phyloP scores from a whole-genome alignment of 2,329 filamentous ascomycete species.

The Aspergillus pseudoterreus region DNA sequence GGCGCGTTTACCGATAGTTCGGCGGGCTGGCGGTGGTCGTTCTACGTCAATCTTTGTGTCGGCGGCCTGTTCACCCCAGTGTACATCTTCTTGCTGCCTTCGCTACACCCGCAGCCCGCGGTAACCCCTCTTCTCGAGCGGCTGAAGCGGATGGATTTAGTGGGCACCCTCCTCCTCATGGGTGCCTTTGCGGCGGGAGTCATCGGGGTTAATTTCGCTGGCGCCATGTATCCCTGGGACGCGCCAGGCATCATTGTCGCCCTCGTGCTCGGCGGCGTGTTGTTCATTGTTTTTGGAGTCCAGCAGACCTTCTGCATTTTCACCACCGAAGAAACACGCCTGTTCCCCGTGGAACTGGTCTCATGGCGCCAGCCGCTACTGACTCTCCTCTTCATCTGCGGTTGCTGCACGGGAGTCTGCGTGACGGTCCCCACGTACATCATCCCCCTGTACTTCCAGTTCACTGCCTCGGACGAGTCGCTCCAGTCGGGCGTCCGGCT shows the following conservation, averaged over 20 bases:
- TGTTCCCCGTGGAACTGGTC: conserved; percentile 51
- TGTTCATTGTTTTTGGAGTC: conserved; percentile 43
- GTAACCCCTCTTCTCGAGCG: neutral
- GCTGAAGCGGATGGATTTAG: conserved; percentile 24
- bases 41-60: conserved; percentile 55
- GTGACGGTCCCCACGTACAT: conserved; percentile 21
- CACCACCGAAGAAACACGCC: conserved; percentile 41
- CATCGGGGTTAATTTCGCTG: conserved; percentile 52
- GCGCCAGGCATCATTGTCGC: conserved; percentile 21
- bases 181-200: conserved; percentile 39
- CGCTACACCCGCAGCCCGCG: neutral
- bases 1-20: conserved; percentile 10
- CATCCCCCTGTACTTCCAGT: conserved; percentile 18
- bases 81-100: neutral
- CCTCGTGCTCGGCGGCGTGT: conserved; percentile 36
- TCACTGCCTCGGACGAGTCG: conserved; percentile 11
- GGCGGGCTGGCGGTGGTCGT: conserved; percentile 32
- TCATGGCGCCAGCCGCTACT: conserved; percentile 34
- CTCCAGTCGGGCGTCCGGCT: conserved; percentile 14
- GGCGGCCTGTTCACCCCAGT: conserved; percentile 43
- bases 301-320: conserved; percentile 45
- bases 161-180: conserved; percentile 45
- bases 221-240: conserved; percentile 48
- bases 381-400: conserved; percentile 38
- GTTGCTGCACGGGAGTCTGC: conserved; percentile 33